A percentile compares a stretch with the other conserved stretches of the same genome.
phyloP scores from a whole-genome alignment of 1,284 basidiomycete genomes.

The Sphaerobolus stellatus region DNA sequence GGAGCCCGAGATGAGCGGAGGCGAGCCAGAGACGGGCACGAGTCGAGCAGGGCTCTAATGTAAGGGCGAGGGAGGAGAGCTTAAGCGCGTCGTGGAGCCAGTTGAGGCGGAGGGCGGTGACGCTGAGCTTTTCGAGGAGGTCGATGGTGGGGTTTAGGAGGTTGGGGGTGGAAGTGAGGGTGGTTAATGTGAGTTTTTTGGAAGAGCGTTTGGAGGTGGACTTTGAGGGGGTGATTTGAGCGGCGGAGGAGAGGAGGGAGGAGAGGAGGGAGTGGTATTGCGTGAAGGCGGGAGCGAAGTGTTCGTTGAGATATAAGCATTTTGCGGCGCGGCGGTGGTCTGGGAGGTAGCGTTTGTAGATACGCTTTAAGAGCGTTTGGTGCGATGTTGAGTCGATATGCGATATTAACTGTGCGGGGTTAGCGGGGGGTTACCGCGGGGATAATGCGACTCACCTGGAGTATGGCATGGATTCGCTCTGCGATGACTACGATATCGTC shows the following conservation, averaged over 20 bases:
- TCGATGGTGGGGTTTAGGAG: conserved; percentile 1
- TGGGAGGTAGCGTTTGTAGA: neutral
- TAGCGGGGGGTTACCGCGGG: neutral
- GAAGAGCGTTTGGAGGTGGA: too few relatives aligned
- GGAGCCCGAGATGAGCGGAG: conserved; percentile 1
- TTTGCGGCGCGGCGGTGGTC: conserved; percentile 6
- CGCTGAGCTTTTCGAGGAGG: conserved; percentile 11
- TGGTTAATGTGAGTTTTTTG: too few relatives aligned
- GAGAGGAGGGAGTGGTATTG: conserved; percentile 4
- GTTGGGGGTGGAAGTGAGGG: too few relatives aligned
- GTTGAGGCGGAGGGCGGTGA: conserved; percentile 5
- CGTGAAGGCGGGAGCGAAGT: conserved; percentile 1
- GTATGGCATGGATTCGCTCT: conserved; percentile 7
- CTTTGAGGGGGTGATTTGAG: neutral
- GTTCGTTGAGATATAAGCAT: conserved; percentile 1
- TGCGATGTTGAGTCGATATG: neutral
- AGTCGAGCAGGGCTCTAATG: neutral
- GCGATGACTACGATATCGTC: neutral
- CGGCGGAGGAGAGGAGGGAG: conserved; percentile 1
- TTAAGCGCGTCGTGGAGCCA: conserved; percentile 6
- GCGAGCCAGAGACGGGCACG: conserved; percentile 11
- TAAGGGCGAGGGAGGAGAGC: neutral
- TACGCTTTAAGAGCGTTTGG: neutral
- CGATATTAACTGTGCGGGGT: neutral
- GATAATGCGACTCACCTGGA: conserved; percentile 1